Percentiles rank a stretch among this genome's conserved stretches.
These are phyloP conservation scores for Porodaedalea pini DNA, from an alignment of 1,284 basidiomycete genomes.

Conservation along the genomic window DNA sequence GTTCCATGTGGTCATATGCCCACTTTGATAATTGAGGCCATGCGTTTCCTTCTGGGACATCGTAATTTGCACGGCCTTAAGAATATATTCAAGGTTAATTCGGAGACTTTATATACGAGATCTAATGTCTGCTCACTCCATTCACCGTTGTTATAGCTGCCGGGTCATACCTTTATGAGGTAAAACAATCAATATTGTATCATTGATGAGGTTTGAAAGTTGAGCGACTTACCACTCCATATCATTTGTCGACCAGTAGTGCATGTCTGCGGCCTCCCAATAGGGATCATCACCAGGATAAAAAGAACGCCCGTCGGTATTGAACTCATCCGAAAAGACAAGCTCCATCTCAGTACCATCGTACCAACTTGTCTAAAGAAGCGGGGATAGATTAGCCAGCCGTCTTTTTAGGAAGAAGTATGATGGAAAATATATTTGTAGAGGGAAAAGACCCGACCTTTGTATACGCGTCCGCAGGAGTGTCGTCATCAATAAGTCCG, in stretches of 20 bases:
- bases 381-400: neutral
- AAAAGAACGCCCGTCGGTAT: conserved; percentile 68
- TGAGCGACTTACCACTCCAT: conserved; percentile 57
- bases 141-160: conserved; percentile 48
- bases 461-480: conserved; percentile 51
- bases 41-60: conserved; percentile 40
- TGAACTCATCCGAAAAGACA: conserved; percentile 81
- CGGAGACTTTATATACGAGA: neutral
- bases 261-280: conserved; percentile 75
- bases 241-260: conserved; percentile 72
- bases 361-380: conserved; percentile 13
- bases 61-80: conserved; percentile 17
- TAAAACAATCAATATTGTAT: neutral
- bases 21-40: conserved; percentile 52
- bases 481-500: conserved; percentile 63
- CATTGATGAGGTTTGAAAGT: neutral
- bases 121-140: conserved; percentile 32
- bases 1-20: conserved; percentile 44
- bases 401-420: neutral
- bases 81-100: neutral
- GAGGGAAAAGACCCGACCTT: conserved; percentile 30
- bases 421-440: neutral
- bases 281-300: conserved; percentile 63
- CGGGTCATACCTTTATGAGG: conserved; percentile 60
- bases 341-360: conserved; percentile 39